Percentiles rank a stretch among this genome's conserved stretches.
These are phyloP conservation scores for Mortierella alpina DNA, from an alignment of 192 early-diverging fungal genomes.

Conservation along the genomic window DNA sequence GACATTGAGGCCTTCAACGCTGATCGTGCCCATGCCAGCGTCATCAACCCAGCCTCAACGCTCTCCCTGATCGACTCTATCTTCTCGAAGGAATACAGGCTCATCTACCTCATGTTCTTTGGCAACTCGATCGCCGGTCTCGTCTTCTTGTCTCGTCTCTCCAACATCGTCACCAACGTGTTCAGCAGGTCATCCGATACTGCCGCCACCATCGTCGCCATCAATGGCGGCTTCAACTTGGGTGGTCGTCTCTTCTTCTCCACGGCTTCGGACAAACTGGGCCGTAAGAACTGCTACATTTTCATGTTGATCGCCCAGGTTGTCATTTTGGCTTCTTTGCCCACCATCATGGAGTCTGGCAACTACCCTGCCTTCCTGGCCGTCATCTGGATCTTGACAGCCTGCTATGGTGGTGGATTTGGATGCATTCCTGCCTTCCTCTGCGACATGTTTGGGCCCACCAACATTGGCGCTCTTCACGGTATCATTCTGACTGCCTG, in stretches of 20 bases:
- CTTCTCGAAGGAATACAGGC: constrained; percentile 66
- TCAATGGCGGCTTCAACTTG: constrained; percentile 73
- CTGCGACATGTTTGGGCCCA: constrained; percentile 79
- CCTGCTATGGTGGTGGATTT: constrained; percentile 82
- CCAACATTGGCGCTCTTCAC: constrained; percentile 81
- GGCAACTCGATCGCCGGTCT: constrained; percentile 73
- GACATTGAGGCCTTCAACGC: constrained; percentile 61
- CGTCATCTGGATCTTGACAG: constrained; percentile 68
- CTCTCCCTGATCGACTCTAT: constrained; percentile 67
- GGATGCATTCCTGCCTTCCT: constrained; percentile 82
- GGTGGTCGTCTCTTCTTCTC: constrained; percentile 66
- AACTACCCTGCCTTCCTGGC: constrained; percentile 68
- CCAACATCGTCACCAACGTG: constrained; percentile 57
- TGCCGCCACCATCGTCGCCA: constrained; percentile 63
- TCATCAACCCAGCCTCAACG: constrained; percentile 55
- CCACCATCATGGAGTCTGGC: constrained; percentile 61
- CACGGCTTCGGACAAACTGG: constrained; percentile 62
- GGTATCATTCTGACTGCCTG: constrained; percentile 82
- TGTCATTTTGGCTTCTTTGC: constrained; percentile 64
- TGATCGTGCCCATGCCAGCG: constrained; percentile 34
- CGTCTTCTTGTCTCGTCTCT: constrained; percentile 70
- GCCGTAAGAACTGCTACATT: constrained; percentile 74
- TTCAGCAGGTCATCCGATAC: constrained; percentile 38
- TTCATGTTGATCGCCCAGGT: constrained; percentile 67
- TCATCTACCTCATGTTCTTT: constrained; percentile 73